Evolutionary conservation across 2,329 filamentous ascomycete species (phyloP).

Genomic region (Apiospora aurea): DNA sequence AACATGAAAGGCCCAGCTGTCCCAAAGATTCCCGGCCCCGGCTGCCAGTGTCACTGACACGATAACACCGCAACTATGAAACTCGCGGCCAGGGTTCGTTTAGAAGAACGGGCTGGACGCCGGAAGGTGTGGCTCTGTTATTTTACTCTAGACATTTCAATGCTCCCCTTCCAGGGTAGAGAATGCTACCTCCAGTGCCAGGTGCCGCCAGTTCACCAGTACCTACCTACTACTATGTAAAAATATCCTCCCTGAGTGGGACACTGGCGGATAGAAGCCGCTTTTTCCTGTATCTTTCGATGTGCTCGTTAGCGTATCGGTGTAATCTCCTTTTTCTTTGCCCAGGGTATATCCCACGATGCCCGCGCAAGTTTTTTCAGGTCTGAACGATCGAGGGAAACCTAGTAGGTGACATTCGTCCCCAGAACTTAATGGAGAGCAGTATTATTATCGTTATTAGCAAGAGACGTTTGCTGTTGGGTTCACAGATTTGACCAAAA

Average conservation of each 20-base stretch:
- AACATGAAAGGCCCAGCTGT: not conserved
- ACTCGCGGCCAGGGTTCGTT: conserved; percentile 2
- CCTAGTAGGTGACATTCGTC: not conserved
- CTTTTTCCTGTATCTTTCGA: not conserved
- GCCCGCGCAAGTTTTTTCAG: not conserved
- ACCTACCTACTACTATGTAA: not conserved
- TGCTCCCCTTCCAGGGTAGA: not conserved
- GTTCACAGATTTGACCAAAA: not conserved
- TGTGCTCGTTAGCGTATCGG: not conserved
- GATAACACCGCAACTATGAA: not conserved
- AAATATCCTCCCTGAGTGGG: conserved; percentile 2
- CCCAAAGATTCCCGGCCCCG: not conserved
- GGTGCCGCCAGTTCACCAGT: not conserved
- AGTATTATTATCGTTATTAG: too few relatives aligned
- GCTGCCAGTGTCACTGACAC: not conserved
- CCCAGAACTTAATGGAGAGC: not conserved
- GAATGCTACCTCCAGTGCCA: not conserved
- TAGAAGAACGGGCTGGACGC: not conserved
- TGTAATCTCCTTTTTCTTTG: conserved; percentile 2
- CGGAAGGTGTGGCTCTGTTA: not conserved
- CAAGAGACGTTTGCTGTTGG: not conserved
- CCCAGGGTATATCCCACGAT: not conserved
- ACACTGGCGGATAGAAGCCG: not conserved
- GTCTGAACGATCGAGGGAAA: not conserved
- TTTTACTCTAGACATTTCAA: conserved; percentile 6